phyloP scores from a whole-genome alignment of 768 basidiomycete genomes.

The Kwoniella europaea region DNA sequence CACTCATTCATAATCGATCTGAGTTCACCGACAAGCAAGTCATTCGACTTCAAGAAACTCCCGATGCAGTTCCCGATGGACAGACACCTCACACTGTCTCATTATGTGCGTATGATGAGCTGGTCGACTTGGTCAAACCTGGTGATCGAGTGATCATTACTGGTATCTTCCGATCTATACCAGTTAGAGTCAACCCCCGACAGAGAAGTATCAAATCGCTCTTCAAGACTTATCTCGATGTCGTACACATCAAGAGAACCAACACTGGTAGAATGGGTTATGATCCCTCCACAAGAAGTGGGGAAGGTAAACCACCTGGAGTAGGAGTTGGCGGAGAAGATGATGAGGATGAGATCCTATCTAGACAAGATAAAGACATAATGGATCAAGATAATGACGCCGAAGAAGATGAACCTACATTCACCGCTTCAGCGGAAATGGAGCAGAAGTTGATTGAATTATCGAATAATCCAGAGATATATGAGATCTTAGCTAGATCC shows the following conservation, averaged over 20 bases:
- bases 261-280: conserved; percentile 69
- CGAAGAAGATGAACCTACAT: conserved; percentile 57
- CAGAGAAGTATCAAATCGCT: conserved; percentile 90
- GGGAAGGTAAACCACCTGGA: conserved; percentile 69
- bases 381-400: conserved; percentile 40
- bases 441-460: conserved; percentile 78
- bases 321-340: conserved; percentile 70
- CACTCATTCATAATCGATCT: conserved; percentile 93
- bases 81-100: conserved; percentile 98
- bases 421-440: conserved; percentile 66
- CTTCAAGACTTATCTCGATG: conserved; percentile 97
- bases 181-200: conserved; percentile 91
- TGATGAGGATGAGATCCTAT: conserved; percentile 66
- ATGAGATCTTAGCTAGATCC: conserved; percentile 79
- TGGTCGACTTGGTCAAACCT: conserved; percentile 94
- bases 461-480: conserved; percentile 76
- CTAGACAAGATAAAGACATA: conserved; percentile 39
- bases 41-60: conserved; percentile 93
- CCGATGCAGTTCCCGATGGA: conserved; percentile 96
- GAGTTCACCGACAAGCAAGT: conserved; percentile 96
- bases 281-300: conserved; percentile 73
- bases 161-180: conserved; percentile 92
- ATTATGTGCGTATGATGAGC: conserved; percentile 95
- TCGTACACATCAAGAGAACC: conserved; percentile 85
- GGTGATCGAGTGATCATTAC: conserved; percentile 89